Base-by-base conservation (phyloP, 331 rosid species). In the Arachis monticola region DNA sequence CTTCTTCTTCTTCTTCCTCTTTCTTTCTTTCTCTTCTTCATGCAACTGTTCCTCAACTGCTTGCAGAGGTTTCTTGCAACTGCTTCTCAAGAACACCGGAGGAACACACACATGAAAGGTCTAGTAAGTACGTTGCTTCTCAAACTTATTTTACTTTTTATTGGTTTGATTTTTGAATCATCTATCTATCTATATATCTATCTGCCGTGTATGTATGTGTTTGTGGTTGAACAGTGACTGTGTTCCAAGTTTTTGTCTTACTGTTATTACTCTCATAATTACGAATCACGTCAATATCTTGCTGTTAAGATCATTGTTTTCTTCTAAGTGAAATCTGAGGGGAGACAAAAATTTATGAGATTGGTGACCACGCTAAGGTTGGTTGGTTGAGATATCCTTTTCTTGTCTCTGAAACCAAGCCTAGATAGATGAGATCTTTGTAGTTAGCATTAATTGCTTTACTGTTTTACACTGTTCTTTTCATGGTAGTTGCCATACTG, bases 321-420 rank as follows among this genome's bases (percentile, higher is more conserved):
- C 22, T 52, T 52, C 22, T 52, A 52, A 52, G 12, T 52, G 22
- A 52, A 52, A n/a, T 72, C 38, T 48, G n/a, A 1, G n/a, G 47
- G n/a, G 47, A 57, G 51, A 38, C 56, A 38, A 61, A 38, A 61
- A 7, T 73, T 63, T 35, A 55, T 53, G 55, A 8, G 73, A 63
- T 82, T 53, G 77, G 70, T 67, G 77, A 76, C 70, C 55, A 13
- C 22, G 64, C 70, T 58, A 17, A 51, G 50, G 65, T 55, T 1
- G 69, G 53, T 69, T 78, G 74, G 76, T 57, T 50, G 66, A 50
- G 76, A 69, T 51, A 73, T 78, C 78, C 60, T 41, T 78, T 71
- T 78, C 80, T 13, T 69, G 70, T 78, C 60, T 42, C 57, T 61
- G 60, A 55, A 50, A 50, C 10, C 14, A 50, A 13, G 55, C 11